A percentile compares a stretch with the other conserved stretches of the same genome.
phyloP scores from a whole-genome alignment of 257 asterid genomes.

The Solanum rostratum region DNA sequence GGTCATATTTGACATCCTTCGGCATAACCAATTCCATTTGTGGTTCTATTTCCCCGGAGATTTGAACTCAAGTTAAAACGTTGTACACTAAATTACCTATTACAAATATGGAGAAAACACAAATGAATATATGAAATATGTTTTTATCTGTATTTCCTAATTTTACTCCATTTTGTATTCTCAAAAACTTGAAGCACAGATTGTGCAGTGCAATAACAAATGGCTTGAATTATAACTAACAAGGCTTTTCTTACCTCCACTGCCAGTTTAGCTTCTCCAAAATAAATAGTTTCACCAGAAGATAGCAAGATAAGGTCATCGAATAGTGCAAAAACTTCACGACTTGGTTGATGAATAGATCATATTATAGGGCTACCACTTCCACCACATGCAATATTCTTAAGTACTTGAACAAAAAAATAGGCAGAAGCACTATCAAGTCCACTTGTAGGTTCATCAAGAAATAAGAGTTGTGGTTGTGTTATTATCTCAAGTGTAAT shows the following conservation, averaged over 20 bases:
- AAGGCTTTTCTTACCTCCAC: slow-evolving; percentile 29
- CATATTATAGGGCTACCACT: slow-evolving; percentile 55
- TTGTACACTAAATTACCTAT: too few species aligned
- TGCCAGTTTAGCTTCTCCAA: slow-evolving; percentile 61
- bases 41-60: too few species aligned
- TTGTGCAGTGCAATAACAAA: too few species aligned
- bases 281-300: slow-evolving; percentile 54
- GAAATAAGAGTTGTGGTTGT: slow-evolving; percentile 52
- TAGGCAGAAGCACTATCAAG: slow-evolving; percentile 82
- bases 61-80: too few species aligned
- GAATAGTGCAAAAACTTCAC: slow-evolving; percentile 80
- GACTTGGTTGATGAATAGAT: slow-evolving; percentile 90
- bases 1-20: too few species aligned
- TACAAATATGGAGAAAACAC: too few species aligned
- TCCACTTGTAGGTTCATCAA: slow-evolving; percentile 89
- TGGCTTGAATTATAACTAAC: too few species aligned
- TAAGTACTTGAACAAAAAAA: slow-evolving; percentile 59
- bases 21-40: too few species aligned
- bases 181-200: too few species aligned
- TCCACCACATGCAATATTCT: slow-evolving; percentile 31
- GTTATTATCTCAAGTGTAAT: slow-evolving; percentile 81
- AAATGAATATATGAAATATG: too few species aligned
- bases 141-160: too few species aligned
- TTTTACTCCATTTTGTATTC: too few species aligned
- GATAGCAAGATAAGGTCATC: slow-evolving; percentile 73